Percentiles rank a stretch among this genome's conserved stretches.
Conservation (phyloP, 2,329 filamentous ascomycete species). For the Claviceps sp. region DNA sequence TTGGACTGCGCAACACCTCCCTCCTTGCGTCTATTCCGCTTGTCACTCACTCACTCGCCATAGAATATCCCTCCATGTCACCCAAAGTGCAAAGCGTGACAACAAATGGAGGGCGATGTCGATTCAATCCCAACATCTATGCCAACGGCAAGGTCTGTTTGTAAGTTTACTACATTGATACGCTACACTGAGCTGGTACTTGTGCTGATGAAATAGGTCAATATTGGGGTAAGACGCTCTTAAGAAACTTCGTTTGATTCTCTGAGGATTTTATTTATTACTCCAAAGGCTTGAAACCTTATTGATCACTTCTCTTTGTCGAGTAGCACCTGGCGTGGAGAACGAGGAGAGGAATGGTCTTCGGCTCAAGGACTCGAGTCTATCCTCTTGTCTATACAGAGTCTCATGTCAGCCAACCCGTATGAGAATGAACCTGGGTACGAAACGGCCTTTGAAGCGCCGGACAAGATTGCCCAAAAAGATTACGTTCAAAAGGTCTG, state of each 20-base stretch:
- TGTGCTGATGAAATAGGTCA: conserved; percentile 38
- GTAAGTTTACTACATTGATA: conserved; percentile 33
- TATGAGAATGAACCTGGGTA: conserved; percentile 96
- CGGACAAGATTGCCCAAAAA: conserved; percentile 61
- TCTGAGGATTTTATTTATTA: background rate
- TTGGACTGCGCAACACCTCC: background rate
- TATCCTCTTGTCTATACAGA: conserved; percentile 89
- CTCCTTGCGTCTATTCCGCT: background rate
- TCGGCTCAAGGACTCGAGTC: conserved; percentile 92
- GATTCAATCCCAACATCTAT: conserved; percentile 98
- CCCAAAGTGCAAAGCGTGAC: conserved; percentile 56
- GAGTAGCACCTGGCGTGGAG: conserved; percentile 80
- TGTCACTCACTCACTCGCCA: conserved; percentile 1
- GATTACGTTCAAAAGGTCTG: conserved; percentile 67
- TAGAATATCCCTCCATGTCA: conserved; percentile 69
- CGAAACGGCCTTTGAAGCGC: conserved; percentile 54
- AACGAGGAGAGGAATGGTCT: conserved; percentile 89
- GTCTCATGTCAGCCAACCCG: conserved; percentile 83
- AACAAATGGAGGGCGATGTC: conserved; percentile 75
- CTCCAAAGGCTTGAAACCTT: background rate
- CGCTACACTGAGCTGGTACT: background rate
- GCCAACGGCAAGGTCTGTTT: conserved; percentile 82
- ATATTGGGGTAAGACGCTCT: conserved; percentile 57
- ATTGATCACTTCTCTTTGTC: conserved; percentile 3
- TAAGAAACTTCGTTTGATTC: background rate